These are phyloP conservation scores for Nevesoporus exiguus DNA, from an alignment of 768 basidiomycete genomes.

Conservation along the genomic window DNA sequence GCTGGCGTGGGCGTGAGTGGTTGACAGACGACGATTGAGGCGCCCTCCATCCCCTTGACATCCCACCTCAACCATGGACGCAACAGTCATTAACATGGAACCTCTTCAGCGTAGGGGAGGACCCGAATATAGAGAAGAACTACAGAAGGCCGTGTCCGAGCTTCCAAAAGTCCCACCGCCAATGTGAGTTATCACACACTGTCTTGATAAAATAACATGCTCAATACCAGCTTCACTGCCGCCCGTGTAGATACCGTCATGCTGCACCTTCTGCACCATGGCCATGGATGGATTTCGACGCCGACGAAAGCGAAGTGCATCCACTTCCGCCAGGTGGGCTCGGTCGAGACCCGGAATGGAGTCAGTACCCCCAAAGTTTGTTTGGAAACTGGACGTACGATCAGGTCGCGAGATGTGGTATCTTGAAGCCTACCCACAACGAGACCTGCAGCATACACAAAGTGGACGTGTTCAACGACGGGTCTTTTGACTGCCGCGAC, in stretches of 20 bases:
- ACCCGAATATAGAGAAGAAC: constrained; percentile 2
- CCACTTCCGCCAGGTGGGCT: constrained; percentile 15
- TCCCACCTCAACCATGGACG: constrained; percentile 13
- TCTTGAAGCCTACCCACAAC: constrained; percentile 10
- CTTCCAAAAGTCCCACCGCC: constrained; percentile 26
- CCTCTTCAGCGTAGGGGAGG: neutral
- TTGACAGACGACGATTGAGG: neutral
- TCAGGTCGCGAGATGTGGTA: constrained; percentile 31
- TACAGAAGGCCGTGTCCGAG: constrained; percentile 10
- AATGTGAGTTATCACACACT: constrained; percentile 17
- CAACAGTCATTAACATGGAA: constrained; percentile 8
- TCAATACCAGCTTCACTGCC: neutral
- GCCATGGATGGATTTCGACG: constrained; percentile 41
- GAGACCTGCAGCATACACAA: constrained; percentile 21
- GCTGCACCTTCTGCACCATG: constrained; percentile 41
- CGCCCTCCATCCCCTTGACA: neutral
- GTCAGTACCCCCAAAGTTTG: constrained; percentile 29
- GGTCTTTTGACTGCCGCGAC: constrained; percentile 13
- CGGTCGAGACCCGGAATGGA: constrained; percentile 19
- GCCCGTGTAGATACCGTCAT: constrained; percentile 32
- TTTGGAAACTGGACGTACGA: constrained; percentile 36
- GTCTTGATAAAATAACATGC: neutral
- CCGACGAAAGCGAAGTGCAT: constrained; percentile 18
- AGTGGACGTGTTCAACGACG: constrained; percentile 21
- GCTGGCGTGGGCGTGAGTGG: neutral